Evolutionary conservation across 1,139 yeast genomes (phyloP), one percentile per base, ranked within the genome.

Genomic region (Geotrichum candidum): DNA sequence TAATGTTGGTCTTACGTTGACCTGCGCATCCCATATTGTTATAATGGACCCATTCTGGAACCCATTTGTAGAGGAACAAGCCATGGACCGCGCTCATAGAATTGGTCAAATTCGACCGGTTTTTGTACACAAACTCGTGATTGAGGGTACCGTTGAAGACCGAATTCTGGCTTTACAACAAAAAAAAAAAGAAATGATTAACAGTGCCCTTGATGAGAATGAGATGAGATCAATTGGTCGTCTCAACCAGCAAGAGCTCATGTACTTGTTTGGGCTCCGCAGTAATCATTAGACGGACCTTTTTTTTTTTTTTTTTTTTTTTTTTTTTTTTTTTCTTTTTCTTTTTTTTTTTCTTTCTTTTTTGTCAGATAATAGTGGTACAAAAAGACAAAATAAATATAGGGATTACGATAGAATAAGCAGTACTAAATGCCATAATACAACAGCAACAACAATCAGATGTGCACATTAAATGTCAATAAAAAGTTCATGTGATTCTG

Each of bases 11-110:
- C 79, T 92, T 65, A 92, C 97, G 0, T 79, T 92, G 66, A 92
- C 97, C 0, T 89, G 96, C 76, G 98, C 98, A 0, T 88, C 90
- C 52, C 97, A 90, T 72, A 96, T 92, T 11, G 84, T 92, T 58
- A 82, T 92, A 13, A 82, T 90, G 79, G 98, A 92, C 72, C 97
- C 97, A 18, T 92, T 90, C 72, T 92, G 98, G 98, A 92, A 92
- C 71, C 98, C 97, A 1, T 92, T 82, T 73, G 96, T 92, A 2
- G 98, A 92, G 74, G 96, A 89, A 56, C 98, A 92, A 75, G 98
- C 98, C 0, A 90, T 89, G 82, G 97, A 90, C 73, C 83, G 99
- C 67, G 96, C 95, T 6, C 94, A 92, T 75, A 83, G 99, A 73
- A 89, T 92, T 67, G 97, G 97, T 6, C 99, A 92, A 75, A 82